These are phyloP conservation scores for Dothideomycetes sp. DNA, from an alignment of 2,329 filamentous ascomycete species.

Conservation along the genomic window DNA sequence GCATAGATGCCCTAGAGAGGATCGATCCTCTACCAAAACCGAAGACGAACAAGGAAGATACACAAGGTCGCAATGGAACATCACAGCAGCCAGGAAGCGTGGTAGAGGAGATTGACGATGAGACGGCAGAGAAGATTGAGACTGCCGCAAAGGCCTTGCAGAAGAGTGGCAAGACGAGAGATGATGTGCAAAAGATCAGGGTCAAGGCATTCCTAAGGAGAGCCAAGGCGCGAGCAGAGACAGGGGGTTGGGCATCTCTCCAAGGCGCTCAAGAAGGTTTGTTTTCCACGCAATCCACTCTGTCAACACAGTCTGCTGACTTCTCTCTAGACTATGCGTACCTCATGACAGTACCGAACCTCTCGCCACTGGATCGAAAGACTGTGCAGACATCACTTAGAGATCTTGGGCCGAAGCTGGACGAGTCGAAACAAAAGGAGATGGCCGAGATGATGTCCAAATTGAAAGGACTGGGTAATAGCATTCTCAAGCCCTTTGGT, in stretches of 20 bases:
- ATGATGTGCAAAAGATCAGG: conserved; percentile 65
- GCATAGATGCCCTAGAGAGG: conserved; percentile 61
- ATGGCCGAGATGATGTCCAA: conserved; percentile 98
- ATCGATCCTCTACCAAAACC: conserved; percentile 36
- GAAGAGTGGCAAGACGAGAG: conserved; percentile 30
- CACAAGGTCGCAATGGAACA: conserved; percentile 13
- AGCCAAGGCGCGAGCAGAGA: conserved; percentile 59
- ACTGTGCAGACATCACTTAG: conserved; percentile 57
- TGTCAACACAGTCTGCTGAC: background rate
- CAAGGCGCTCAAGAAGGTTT: conserved; percentile 55
- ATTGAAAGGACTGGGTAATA: conserved; percentile 83
- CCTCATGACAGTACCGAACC: conserved; percentile 47
- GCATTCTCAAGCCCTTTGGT: conserved; percentile 84
- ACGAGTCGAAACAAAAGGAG: conserved; percentile 73
- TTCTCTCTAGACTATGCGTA: conserved; percentile 54
- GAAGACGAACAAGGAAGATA: conserved; percentile 12
- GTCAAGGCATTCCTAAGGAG: conserved; percentile 74
- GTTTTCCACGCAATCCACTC: background rate
- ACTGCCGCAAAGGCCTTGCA: too few species aligned
- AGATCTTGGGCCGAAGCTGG: conserved; percentile 55
- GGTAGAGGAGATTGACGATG: conserved; percentile 40
- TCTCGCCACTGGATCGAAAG: conserved; percentile 55
- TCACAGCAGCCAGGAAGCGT: conserved; percentile 13
- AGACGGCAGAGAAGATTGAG: conserved; percentile 30
- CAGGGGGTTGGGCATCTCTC: conserved; percentile 69